Conservation (phyloP, 352 stramenopile species). For the Phytophthora fragariae region DNA sequence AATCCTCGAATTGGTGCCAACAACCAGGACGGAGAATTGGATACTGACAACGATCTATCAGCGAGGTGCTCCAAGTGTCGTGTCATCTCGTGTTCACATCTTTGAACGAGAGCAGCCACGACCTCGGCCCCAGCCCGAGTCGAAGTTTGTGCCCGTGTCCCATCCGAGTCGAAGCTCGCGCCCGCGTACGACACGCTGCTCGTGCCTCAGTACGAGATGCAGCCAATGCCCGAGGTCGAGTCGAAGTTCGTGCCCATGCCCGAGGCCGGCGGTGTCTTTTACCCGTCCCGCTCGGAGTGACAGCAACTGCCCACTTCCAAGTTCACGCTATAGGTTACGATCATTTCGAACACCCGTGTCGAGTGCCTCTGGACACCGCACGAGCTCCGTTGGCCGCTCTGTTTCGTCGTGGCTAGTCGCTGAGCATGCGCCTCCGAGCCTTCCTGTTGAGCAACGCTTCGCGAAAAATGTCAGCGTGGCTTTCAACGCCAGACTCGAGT, state of each 20-base stretch:
- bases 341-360: slow-evolving; percentile 89
- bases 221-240: no score
- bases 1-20: slow-evolving; percentile 10
- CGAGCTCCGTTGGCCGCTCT: slow-evolving; percentile 84
- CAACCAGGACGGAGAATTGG: slow-evolving; percentile 5
- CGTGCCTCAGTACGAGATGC: no score
- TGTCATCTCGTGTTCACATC: slow-evolving; percentile 86
- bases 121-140: slow-evolving; percentile 50
- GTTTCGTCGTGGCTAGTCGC: slow-evolving; percentile 90
- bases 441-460: slow-evolving; percentile 91
- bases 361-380: slow-evolving; percentile 74
- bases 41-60: background rate
- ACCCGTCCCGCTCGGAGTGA: slow-evolving; percentile 89
- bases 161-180: no score
- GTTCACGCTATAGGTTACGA: slow-evolving; percentile 93
- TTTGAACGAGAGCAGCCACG: slow-evolving; percentile 43
- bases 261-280: slow-evolving; percentile 81
- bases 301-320: slow-evolving; percentile 65
- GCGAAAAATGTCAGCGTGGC: slow-evolving; percentile 84
- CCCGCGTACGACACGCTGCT: no score
- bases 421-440: slow-evolving; percentile 81
- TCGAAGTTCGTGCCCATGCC: slow-evolving; percentile 2
- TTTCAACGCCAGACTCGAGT: slow-evolving; percentile 93
- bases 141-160: no score
- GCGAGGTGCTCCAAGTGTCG: slow-evolving; percentile 60